These are phyloP conservation scores for Leptomonas seymouri DNA, from an alignment of 208 protist genomes.

Conservation along the genomic window DNA sequence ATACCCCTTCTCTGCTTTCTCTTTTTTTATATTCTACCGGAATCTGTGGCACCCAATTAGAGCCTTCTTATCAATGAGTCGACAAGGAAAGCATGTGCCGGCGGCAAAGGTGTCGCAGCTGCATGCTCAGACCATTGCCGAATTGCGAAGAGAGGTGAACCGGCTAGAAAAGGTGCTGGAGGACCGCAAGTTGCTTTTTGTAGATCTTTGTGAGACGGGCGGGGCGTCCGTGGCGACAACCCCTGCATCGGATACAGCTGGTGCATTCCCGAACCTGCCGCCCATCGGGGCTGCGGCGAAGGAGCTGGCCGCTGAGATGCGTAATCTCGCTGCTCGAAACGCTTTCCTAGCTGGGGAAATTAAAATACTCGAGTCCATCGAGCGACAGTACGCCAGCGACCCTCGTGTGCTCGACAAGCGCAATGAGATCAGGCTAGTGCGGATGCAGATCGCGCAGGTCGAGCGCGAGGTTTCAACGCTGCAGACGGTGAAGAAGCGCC, in stretches of 20 bases:
- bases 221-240: constrained; percentile 10
- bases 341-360: constrained; percentile 42
- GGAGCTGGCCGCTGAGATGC: constrained; percentile 30
- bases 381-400: constrained; percentile 40
- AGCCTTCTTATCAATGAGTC: constrained; percentile 17
- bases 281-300: background rate
- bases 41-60: background rate
- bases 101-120: background rate
- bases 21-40: constrained; percentile 1
- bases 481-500: constrained; percentile 51
- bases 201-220: constrained; percentile 29
- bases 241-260: constrained; percentile 1
- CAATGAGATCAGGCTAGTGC: constrained; percentile 63
- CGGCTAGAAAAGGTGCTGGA: constrained; percentile 35
- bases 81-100: background rate
- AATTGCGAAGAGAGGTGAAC: constrained; percentile 41
- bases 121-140: constrained; percentile 9
- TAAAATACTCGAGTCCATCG: constrained; percentile 25
- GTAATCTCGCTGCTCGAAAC: constrained; percentile 45
- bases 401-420: constrained; percentile 65
- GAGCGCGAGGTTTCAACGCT: constrained; percentile 70
- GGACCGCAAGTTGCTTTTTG: constrained; percentile 34
- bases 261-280: background rate
- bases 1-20: background rate
- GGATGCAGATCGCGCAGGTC: constrained; percentile 50